phyloP scores from a whole-genome alignment of 2,329 filamentous ascomycete genomes.

The Botryotinia calthae region DNA sequence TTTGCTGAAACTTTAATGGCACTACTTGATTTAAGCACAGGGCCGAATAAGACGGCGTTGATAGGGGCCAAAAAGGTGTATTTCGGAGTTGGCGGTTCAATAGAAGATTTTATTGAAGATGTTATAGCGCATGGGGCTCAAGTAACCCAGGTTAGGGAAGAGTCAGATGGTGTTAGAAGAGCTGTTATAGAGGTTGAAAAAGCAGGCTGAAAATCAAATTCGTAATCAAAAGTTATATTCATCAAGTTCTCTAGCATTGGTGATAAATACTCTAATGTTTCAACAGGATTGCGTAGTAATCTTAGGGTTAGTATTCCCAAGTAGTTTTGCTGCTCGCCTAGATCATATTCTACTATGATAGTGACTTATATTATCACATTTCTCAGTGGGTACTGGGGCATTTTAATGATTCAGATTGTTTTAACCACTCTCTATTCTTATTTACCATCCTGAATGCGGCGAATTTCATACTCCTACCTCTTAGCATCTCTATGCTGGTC shows the following conservation, averaged over 20 bases:
- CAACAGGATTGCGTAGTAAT: not conserved
- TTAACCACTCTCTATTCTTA: not conserved
- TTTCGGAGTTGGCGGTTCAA: constrained; percentile 79
- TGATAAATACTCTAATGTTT: not conserved
- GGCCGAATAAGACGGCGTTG: constrained; percentile 49
- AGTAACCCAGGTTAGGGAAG: constrained; percentile 54
- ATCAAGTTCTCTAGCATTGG: not conserved
- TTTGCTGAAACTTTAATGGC: constrained; percentile 67
- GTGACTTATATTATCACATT: not conserved
- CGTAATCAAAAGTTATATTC: not conserved
- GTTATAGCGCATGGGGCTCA: constrained; percentile 49
- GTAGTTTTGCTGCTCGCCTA: not conserved
- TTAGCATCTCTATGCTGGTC: not conserved
- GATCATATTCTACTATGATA: not conserved
- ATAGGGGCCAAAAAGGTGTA: constrained; percentile 78
- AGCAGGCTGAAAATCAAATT: not conserved
- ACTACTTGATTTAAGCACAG: constrained; percentile 49
- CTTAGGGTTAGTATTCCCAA: not conserved
- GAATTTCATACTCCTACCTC: not conserved
- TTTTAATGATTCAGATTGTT: not conserved
- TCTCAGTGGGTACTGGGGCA: rapidly evolving
- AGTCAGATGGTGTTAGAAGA: constrained; percentile 59
- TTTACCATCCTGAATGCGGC: not conserved
- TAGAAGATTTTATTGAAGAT: constrained; percentile 67
- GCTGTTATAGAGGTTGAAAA: constrained; percentile 51